Evolutionary conservation across 352 stramenopile species (phyloP).

Genomic region (Phytopythium boreale): DNA sequence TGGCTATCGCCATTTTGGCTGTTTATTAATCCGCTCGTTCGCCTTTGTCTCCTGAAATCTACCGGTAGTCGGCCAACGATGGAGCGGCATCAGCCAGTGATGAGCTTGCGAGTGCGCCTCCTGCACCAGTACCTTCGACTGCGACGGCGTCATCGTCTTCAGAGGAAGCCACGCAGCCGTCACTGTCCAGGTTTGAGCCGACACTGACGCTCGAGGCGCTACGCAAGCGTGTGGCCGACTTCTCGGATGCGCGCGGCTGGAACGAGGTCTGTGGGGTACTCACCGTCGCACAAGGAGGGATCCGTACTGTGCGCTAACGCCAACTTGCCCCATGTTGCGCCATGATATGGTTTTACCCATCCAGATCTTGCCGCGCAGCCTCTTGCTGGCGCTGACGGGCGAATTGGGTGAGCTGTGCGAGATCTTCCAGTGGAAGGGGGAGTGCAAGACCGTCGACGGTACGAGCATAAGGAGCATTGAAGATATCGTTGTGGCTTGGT

Average conservation of each 20-base stretch:
- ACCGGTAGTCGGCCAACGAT: neutral
- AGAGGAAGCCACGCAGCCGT: neutral
- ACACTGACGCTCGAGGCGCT: constrained; percentile 61
- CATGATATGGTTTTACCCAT: too few relatives aligned
- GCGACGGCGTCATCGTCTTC: neutral
- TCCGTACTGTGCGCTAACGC: too few relatives aligned
- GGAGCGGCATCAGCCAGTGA: neutral
- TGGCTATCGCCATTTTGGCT: neutral
- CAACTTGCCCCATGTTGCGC: too few relatives aligned
- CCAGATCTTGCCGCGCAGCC: constrained; percentile 73
- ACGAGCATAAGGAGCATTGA: neutral
- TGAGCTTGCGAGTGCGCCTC: neutral
- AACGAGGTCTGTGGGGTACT: constrained; percentile 56
- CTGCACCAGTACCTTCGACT: neutral
- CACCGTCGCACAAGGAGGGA: constrained; percentile 35
- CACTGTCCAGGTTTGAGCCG: constrained; percentile 38
- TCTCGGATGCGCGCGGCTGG: constrained; percentile 63
- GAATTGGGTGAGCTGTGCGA: constrained; percentile 96
- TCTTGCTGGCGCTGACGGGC: constrained; percentile 92
- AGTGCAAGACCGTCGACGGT: constrained; percentile 71
- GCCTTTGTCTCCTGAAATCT: neutral
- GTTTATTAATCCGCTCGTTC: neutral
- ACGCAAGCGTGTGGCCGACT: constrained; percentile 46
- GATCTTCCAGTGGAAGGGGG: constrained; percentile 92
- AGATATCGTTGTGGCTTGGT: neutral